Evolutionary conservation across 495 filamentous ascomycete genomes (phyloP), one percentile per base, ranked within the genome.

Genomic region (Entonaema liquescens): DNA sequence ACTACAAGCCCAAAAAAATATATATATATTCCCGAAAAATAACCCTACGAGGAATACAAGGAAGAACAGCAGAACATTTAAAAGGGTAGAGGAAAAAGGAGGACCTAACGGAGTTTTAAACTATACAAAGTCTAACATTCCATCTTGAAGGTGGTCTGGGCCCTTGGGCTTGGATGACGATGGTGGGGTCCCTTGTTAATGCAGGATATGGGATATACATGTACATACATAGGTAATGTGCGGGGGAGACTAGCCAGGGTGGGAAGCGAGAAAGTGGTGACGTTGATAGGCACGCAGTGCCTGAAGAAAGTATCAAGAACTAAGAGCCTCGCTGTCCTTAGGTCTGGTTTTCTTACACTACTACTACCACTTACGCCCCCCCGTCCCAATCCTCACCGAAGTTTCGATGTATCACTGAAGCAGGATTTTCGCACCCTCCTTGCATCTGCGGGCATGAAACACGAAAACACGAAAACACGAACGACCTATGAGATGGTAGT

Each of bases 191-290:
- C 42, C 9, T 47, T 47, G 19, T 47, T 13, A 12, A 47, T 47
- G 62, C 62, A 71, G 47, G 9, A 12, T 42, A n/a, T 42, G 40
- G 50, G 42, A 23, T n/a, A n/a, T n/a, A n/a, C n/a, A n/a, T n/a
- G n/a, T n/a, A n/a, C n/a, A n/a, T n/a, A n/a, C n/a, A n/a, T n/a
- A n/a, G 0, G 5, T 47, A 44, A 58, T 66, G 17, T 66, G 68
- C 68, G 68, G 68, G 68, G 68, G 62, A 71, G 59, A 58, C 62
- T 66, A 47, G 9, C 23, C n/a, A n/a, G n/a, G n/a, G n/a, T n/a
- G 36, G 49, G 17, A 23, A 23, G 15, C 7, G 58, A 47, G 65
- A 52, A 19, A 64, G 28, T 63, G 56, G 62, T 70, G 68, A 70
- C 68, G 68, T 65, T 70, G 50, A 55, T 63, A 57, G 31, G 35